phyloP scores from a whole-genome alignment of 1,139 yeast genomes.

The Keqinozyma sinolaborantium region DNA sequence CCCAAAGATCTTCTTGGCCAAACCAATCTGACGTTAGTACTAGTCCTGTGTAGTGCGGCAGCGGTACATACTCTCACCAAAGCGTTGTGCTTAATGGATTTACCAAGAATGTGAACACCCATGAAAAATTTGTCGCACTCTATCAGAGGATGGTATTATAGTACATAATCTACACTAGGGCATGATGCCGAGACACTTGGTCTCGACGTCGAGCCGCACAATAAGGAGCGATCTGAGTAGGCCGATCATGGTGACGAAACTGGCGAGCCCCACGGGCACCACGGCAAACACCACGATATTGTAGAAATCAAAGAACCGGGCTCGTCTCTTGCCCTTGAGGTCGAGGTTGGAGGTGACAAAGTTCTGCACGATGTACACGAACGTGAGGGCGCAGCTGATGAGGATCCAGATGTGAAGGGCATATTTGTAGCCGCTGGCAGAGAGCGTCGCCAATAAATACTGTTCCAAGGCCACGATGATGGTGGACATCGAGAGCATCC shows the following conservation, averaged over 20 bases:
- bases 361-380: constrained; percentile 81
- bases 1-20: constrained; percentile 82
- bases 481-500: constrained; percentile 80
- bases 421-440: constrained; percentile 50
- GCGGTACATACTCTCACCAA: constrained; percentile 35
- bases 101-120: constrained; percentile 78
- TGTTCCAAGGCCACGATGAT: constrained; percentile 70
- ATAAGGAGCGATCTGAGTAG: constrained; percentile 71
- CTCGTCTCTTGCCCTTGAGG: constrained; percentile 39
- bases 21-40: constrained; percentile 50
- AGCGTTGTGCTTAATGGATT: constrained; percentile 56
- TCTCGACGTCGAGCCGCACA: constrained; percentile 66
- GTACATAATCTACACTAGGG: background rate
- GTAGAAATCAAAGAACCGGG: constrained; percentile 72
- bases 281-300: constrained; percentile 94
- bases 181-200: constrained; percentile 3
- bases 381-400: constrained; percentile 78
- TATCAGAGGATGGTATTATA: background rate
- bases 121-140: constrained; percentile 25
- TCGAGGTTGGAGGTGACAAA: constrained; percentile 85
- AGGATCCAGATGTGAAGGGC: constrained; percentile 89
- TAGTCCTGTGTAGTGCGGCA: background rate
- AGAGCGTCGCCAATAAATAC: constrained; percentile 57
- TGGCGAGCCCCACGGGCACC: constrained; percentile 93
- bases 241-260: constrained; percentile 88